These are phyloP conservation scores for Penicillium ucsense DNA, from an alignment of 495 filamentous ascomycete genomes.

Conservation along the genomic window DNA sequence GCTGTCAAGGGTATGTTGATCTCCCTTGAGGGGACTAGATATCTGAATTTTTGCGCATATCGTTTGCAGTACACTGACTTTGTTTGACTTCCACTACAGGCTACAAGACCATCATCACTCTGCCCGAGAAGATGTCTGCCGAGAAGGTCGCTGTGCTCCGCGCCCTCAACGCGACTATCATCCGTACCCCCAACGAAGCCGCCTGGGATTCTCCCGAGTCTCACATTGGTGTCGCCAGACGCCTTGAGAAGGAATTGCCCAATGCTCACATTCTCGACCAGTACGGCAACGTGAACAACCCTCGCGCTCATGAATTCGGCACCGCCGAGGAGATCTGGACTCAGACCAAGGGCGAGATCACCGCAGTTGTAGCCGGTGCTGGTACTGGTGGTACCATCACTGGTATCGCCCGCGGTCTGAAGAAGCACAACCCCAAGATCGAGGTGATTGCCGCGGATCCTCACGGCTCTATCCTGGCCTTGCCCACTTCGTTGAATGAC, in stretches of 20 bases:
- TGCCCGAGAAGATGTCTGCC: constrained; percentile 98
- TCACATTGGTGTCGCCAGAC: constrained; percentile 88
- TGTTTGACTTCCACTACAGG: constrained; percentile 21
- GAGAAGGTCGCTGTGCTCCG: constrained; percentile 94
- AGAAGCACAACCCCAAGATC: constrained; percentile 73
- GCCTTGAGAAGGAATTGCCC: constrained; percentile 88
- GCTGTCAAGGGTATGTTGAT: constrained; percentile 67
- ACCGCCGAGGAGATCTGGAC: constrained; percentile 95
- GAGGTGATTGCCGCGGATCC: constrained; percentile 90
- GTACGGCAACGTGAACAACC: constrained; percentile 88
- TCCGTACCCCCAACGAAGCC: constrained; percentile 92
- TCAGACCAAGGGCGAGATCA: constrained; percentile 79
- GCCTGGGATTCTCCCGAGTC: constrained; percentile 91
- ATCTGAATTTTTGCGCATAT: no score
- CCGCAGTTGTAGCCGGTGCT: constrained; percentile 79
- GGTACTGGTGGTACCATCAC: constrained; percentile 95
- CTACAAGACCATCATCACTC: constrained; percentile 96
- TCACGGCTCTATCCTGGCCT: constrained; percentile 74
- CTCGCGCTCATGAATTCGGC: constrained; percentile 84
- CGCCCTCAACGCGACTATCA: constrained; percentile 92
- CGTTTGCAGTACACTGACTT: not conserved
- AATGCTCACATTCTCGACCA: constrained; percentile 96
- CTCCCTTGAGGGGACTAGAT: not conserved
- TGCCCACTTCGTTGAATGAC: constrained; percentile 68
- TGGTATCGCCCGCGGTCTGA: constrained; percentile 74